Conservation (phyloP, 2,329 filamentous ascomycete genomes). For the Leptoxyphium fumago region DNA sequence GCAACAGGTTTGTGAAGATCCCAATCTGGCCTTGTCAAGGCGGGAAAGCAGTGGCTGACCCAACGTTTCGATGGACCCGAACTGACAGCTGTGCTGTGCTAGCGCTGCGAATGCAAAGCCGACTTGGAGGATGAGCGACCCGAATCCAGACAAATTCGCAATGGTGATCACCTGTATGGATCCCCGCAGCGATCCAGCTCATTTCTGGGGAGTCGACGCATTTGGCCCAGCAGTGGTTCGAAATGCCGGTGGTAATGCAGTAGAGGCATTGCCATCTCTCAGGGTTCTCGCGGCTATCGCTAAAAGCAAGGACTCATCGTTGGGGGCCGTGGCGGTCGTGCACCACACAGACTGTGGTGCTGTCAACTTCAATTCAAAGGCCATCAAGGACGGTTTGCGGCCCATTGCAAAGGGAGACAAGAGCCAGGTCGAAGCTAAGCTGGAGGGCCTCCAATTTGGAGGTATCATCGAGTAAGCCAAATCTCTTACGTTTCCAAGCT, state of each 20-base stretch:
- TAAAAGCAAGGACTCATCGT: slow-evolving; percentile 1
- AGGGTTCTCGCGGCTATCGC: slow-evolving; percentile 2
- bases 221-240: slow-evolving; percentile 33
- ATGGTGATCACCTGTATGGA: slow-evolving; percentile 1
- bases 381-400: slow-evolving; percentile 1
- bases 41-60: too few species aligned
- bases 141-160: not conserved
- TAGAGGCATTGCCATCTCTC: slow-evolving; percentile 50
- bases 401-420: not conserved
- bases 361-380: slow-evolving; percentile 3
- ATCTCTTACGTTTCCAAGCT: not conserved
- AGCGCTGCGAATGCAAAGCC: too few species aligned
- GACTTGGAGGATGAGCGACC: too few species aligned
- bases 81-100: too few species aligned
- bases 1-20: too few species aligned
- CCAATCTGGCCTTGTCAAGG: too few species aligned
- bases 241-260: slow-evolving; percentile 38
- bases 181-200: slow-evolving; percentile 2
- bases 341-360: slow-evolving; percentile 6
- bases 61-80: too few species aligned
- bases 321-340: slow-evolving; percentile 5
- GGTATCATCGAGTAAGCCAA: slow-evolving; percentile 3
- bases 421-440: not conserved
- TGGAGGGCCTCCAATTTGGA: slow-evolving; percentile 3
- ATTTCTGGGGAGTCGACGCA: slow-evolving; percentile 2